Percentiles rank a stretch among this genome's conserved stretches.
These are phyloP conservation scores for Suillus hirtellus DNA, from an alignment of 768 basidiomycete species.

Conservation along the genomic window DNA sequence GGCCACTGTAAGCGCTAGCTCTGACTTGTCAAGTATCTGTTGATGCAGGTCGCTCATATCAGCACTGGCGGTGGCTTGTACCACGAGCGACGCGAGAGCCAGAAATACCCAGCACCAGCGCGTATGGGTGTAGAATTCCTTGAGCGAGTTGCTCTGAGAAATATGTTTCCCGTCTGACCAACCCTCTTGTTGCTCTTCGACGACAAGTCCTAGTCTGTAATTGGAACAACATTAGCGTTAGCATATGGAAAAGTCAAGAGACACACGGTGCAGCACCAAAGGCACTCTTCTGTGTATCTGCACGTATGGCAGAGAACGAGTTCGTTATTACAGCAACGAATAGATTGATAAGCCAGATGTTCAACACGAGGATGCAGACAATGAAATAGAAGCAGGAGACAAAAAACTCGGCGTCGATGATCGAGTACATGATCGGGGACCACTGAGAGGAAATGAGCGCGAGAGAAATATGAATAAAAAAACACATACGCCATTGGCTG, in stretches of 20 bases:
- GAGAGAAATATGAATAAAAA: slow-evolving; percentile 1
- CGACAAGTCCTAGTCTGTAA: slow-evolving; percentile 37
- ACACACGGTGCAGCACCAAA: slow-evolving; percentile 68
- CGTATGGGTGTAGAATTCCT: slow-evolving; percentile 57
- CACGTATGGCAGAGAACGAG: slow-evolving; percentile 84
- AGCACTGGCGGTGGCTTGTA: slow-evolving; percentile 70
- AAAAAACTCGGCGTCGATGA: slow-evolving; percentile 90
- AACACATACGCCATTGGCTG: slow-evolving; percentile 67
- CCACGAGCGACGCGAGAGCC: slow-evolving; percentile 65
- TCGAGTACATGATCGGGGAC: slow-evolving; percentile 80
- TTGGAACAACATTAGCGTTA: slow-evolving; percentile 3
- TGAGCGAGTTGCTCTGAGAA: slow-evolving; percentile 47
- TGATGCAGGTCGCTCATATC: slow-evolving; percentile 47
- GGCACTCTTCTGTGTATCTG: slow-evolving; percentile 86
- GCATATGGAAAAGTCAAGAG: neutral
- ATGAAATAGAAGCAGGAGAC: slow-evolving; percentile 89
- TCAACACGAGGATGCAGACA: slow-evolving; percentile 78
- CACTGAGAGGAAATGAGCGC: slow-evolving; percentile 45
- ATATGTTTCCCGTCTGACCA: slow-evolving; percentile 55
- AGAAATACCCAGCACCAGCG: slow-evolving; percentile 76
- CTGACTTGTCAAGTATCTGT: slow-evolving; percentile 57
- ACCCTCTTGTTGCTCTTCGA: slow-evolving; percentile 64
- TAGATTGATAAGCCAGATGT: slow-evolving; percentile 92
- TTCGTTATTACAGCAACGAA: slow-evolving; percentile 96
- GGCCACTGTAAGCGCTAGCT: slow-evolving; percentile 74